Evolutionary conservation across 2,329 filamentous ascomycete genomes (phyloP).

Genomic region (Aspergillus pseudonomiae): DNA sequence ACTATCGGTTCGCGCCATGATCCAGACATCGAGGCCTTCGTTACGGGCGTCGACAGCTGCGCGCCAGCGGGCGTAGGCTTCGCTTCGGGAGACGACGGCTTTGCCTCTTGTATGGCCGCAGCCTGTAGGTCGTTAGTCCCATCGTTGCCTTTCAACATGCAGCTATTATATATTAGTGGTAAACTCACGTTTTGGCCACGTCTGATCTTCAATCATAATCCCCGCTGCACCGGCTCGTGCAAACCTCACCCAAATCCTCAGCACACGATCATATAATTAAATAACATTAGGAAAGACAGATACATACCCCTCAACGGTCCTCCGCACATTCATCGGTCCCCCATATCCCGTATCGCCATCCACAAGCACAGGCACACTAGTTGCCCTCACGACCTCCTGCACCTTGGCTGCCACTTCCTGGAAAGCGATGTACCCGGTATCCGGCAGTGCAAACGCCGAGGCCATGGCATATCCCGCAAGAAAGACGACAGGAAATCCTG

Average conservation of each 20-base stretch:
- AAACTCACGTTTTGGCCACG: constrained; percentile 51
- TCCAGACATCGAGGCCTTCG: constrained; percentile 50
- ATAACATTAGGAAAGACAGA: too few relatives aligned
- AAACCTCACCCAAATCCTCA: constrained; percentile 24
- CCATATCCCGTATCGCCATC: constrained; percentile 56
- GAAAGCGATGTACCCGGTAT: constrained; percentile 55
- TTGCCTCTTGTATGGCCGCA: constrained; percentile 53
- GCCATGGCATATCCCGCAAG: constrained; percentile 49
- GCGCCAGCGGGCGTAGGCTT: constrained; percentile 51
- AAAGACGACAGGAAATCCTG: constrained; percentile 52
- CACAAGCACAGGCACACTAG: constrained; percentile 46
- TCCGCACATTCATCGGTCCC: constrained; percentile 51
- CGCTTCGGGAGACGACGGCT: constrained; percentile 48
- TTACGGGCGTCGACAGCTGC: constrained; percentile 52
- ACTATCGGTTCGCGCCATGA: constrained; percentile 51
- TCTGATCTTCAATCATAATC: constrained; percentile 53
- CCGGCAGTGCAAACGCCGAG: constrained; percentile 46
- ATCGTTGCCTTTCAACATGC: not conserved
- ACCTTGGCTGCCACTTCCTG: constrained; percentile 36
- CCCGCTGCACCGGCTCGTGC: constrained; percentile 45
- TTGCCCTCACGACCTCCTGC: constrained; percentile 29
- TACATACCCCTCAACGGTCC: constrained; percentile 44
- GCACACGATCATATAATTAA: too few relatives aligned
- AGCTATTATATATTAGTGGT: not conserved
- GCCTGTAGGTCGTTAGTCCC: constrained; percentile 25